These are phyloP conservation scores for Alternaria consortialis DNA, from an alignment of 2,329 filamentous ascomycete genomes.

Conservation along the genomic window DNA sequence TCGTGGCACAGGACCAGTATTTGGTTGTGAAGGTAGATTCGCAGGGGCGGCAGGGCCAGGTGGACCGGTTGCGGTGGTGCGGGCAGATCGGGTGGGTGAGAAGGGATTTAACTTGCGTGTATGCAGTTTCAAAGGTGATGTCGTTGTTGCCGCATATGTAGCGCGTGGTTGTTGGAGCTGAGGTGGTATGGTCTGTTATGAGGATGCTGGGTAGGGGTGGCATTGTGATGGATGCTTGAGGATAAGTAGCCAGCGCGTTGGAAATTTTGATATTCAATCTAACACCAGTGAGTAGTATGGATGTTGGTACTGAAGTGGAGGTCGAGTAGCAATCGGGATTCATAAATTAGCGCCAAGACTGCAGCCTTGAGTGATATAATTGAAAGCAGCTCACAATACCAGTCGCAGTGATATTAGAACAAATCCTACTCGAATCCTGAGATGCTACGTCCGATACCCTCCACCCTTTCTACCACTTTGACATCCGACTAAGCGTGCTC, in stretches of 20 bases:
- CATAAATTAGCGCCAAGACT: constrained; percentile 14
- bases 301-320: background rate
- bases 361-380: constrained; percentile 1
- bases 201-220: background rate
- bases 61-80: background rate
- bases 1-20: constrained; percentile 30
- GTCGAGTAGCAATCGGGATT: background rate
- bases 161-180: background rate
- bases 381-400: background rate
- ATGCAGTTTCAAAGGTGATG: constrained; percentile 14
- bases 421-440: background rate
- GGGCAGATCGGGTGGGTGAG: constrained; percentile 4
- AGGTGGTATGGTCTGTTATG: constrained; percentile 6
- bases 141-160: background rate
- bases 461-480: constrained; percentile 59
- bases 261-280: background rate
- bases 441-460: background rate
- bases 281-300: background rate
- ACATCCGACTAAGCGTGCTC: constrained; percentile 73
- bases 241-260: background rate
- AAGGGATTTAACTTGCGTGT: constrained; percentile 23
- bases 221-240: background rate
- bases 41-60: constrained; percentile 19
- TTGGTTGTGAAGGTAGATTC: constrained; percentile 6
- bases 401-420: background rate